A percentile compares a stretch with the other conserved stretches of the same genome.
phyloP scores from a whole-genome alignment of 139 green algal species.

The Yamagishiella unicocca region DNA sequence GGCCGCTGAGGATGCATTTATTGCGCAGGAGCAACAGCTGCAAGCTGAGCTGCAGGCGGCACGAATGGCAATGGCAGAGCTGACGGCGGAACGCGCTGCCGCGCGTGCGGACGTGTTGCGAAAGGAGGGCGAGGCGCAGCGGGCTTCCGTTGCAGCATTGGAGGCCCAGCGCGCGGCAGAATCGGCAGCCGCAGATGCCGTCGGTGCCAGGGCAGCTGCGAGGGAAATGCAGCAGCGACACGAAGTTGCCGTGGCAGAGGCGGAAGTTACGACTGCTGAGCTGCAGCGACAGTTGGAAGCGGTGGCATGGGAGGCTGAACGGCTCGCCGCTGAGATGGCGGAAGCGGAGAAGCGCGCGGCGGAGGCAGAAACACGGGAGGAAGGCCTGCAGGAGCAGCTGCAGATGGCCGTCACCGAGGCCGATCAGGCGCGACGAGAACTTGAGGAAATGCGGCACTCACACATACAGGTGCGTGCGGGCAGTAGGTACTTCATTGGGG shows the following conservation, averaged over 20 bases:
- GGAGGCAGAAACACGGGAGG: not conserved
- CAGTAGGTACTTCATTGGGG: too few species aligned
- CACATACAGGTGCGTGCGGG: not conserved
- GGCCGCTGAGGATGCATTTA: not conserved
- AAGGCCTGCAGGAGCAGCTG: not conserved
- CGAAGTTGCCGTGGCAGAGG: not conserved
- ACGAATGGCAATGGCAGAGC: conserved; percentile 22
- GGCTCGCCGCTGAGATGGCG: not conserved
- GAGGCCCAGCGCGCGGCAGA: not conserved
- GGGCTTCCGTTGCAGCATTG: not conserved
- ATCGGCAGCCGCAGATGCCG: not conserved
- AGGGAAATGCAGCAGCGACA: conserved; percentile 7
- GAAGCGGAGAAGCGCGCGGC: not conserved
- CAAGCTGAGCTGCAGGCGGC: conserved; percentile 16
- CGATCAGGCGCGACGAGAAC: not conserved
- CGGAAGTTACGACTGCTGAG: not conserved
- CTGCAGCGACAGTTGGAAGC: conserved; percentile 22
- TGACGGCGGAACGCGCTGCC: not conserved
- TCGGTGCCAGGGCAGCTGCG: not conserved
- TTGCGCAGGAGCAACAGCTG: not conserved
- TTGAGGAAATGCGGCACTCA: not conserved
- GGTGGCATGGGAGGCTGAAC: conserved; percentile 5
- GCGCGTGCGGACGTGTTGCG: conserved; percentile 8
- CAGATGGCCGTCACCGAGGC: not conserved
- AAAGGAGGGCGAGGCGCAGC: conserved; percentile 7